Evolutionary conservation across 176 grass and related monocot species (phyloP).

Genomic region (Triticum monococcum): DNA sequence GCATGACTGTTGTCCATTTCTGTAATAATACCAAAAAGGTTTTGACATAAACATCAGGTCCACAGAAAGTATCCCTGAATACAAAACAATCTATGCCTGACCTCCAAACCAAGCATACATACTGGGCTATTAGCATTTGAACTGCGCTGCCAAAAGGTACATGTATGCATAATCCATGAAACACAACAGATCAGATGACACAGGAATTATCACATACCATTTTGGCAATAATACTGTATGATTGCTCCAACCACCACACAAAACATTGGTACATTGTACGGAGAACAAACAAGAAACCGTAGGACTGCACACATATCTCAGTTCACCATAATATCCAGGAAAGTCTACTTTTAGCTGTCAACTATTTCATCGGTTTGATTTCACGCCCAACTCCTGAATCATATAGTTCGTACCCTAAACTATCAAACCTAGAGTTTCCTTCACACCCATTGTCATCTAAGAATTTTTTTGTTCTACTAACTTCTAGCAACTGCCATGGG

Average conservation of each 20-base stretch:
- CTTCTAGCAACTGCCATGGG: background rate
- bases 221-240: background rate
- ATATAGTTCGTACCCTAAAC: background rate
- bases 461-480: background rate
- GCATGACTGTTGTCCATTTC: conserved; percentile 1
- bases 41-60: background rate
- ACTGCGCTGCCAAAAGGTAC: background rate
- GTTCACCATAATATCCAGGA: background rate
- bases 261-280: background rate
- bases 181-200: background rate
- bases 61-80: background rate
- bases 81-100: background rate
- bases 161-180: background rate
- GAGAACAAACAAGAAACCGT: background rate
- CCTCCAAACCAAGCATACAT: background rate
- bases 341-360: background rate
- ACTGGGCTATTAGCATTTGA: background rate
- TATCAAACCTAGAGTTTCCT: background rate
- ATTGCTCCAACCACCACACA: background rate
- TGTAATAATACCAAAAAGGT: background rate
- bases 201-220: background rate
- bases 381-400: background rate
- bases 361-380: background rate
- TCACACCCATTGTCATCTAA: background rate
- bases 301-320: background rate